phyloP scores from a whole-genome alignment of 257 asterid genomes.

The Catharanthus roseus region DNA sequence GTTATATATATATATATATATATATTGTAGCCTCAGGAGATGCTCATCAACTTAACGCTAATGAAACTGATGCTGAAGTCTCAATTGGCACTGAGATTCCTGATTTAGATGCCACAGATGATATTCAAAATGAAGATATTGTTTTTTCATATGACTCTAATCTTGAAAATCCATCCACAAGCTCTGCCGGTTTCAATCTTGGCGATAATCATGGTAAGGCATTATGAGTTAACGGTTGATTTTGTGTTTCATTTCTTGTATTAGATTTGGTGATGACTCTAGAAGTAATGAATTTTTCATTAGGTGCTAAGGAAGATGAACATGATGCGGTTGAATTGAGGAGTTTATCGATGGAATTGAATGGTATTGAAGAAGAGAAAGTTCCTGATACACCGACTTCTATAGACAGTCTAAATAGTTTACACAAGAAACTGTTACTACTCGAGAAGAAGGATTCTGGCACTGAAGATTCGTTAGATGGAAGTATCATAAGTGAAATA shows the following conservation, averaged over 20 bases:
- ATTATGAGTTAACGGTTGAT: not conserved
- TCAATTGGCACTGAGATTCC: conserved; percentile 97
- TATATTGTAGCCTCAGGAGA: conserved; percentile 61
- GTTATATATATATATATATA: too few relatives aligned
- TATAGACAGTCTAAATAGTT: conserved; percentile 44
- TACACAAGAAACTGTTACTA: conserved; percentile 52
- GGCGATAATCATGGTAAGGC: conserved; percentile 44
- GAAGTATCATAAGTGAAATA: conserved; percentile 75
- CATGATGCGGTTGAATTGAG: conserved; percentile 37
- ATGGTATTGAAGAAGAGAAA: conserved; percentile 64
- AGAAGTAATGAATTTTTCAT: conserved; percentile 10
- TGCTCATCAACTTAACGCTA: conserved; percentile 32
- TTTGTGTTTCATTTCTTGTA: not conserved
- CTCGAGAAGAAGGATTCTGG: conserved; percentile 71
- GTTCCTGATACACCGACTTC: conserved; percentile 80
- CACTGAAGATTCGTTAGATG: conserved; percentile 75
- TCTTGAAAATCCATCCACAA: conserved; percentile 37
- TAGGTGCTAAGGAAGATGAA: conserved; percentile 38
- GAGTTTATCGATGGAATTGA: conserved; percentile 37
- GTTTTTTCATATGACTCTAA: conserved; percentile 26
- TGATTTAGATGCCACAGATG: conserved; percentile 64
- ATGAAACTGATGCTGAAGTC: conserved; percentile 82
- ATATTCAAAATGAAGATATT: conserved; percentile 38
- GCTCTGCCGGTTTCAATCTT: conserved; percentile 22
- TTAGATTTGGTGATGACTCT: not conserved